Base-by-base conservation (phyloP, 805 yeast genomes). In the Hemisphaericaspora nanyangensis region DNA sequence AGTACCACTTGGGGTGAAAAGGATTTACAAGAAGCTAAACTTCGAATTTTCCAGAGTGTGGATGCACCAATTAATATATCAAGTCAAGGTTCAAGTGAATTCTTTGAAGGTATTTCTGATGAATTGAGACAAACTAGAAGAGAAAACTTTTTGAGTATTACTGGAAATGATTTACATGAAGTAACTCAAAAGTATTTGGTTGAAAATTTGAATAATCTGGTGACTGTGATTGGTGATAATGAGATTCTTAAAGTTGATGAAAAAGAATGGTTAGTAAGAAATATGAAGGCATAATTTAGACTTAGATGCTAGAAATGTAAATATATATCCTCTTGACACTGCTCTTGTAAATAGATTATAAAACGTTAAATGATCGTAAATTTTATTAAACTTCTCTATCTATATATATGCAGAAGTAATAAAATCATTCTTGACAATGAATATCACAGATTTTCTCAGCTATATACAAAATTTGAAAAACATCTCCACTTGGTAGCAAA, bases 61-160 rank as follows among this genome's bases (percentile, higher is more conserved):
- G 99, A 93, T 64, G 85, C 96, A 1, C 99, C 99, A 10, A 72
- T 77, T 31, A 82, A 90, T 54, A 82, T 88, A 12, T 76, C 85
- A 34, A 72, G 77, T 26, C 96, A 93, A 60, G 96, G 96, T 10
- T 67, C 77, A 48, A 60, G 74, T 12, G 60, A 68, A 11, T 86
- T 90, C 62, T 66, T 76, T 37, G 77, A 80, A 41, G 89, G 85
- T 1, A 72, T 91, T 27, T 78, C 83, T 25, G 87, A 85, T 49
- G 88, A 82, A 25, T 73, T 85, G 81, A 77, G 82, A 55, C 96
- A 91, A 58, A 66, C 63, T 33, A 76, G 97, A 56, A 80, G 99
- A 63, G 83, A 79, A 47, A 70, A 72, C 42, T 68, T 93, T 42
- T 66, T 93, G 37, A 84, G 76, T 43, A 87, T 86, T 13, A 65